A percentile compares a stretch with the other conserved stretches of the same genome.
Conservation (phyloP, 345 rosid genomes). For the Toxicodendron radicans region DNA sequence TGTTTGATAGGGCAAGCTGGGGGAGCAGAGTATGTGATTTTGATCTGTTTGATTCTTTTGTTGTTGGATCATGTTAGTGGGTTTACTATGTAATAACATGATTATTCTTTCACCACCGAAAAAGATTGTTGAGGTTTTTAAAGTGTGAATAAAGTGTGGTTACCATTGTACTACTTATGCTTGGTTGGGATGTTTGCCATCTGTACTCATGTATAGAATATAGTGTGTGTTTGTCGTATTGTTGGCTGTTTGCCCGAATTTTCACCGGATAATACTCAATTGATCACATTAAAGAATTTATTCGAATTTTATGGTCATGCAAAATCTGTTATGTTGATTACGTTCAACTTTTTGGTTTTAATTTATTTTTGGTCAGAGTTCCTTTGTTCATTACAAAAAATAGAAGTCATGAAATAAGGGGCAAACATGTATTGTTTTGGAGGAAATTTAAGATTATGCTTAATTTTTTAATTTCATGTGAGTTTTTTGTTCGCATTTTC, state of each 20-base stretch:
- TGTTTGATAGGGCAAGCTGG: background rate
- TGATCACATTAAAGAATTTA: background rate
- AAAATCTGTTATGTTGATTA: background rate
- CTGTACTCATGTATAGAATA: background rate
- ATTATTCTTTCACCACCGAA: background rate
- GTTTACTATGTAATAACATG: background rate
- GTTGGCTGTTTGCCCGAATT: background rate
- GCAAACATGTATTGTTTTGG: background rate
- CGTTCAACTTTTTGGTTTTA: background rate
- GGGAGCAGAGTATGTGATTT: background rate
- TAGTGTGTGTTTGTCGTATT: background rate
- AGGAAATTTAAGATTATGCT: background rate
- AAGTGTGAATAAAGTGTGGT: too few species aligned
- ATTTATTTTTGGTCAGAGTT: background rate
- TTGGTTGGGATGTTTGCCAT: background rate
- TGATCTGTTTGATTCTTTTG: background rate
- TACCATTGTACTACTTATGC: too few species aligned
- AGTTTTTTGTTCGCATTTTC: background rate
- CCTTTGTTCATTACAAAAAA: background rate
- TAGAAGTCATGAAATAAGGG: background rate
- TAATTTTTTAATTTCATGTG: slow-evolving; percentile 11
- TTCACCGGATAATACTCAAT: background rate
- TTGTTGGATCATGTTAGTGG: background rate
- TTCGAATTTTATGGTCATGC: background rate
- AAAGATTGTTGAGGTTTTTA: too few species aligned